Base-by-base conservation (phyloP, 2,329 filamentous ascomycete species). In the Fusarium anthophilum region DNA sequence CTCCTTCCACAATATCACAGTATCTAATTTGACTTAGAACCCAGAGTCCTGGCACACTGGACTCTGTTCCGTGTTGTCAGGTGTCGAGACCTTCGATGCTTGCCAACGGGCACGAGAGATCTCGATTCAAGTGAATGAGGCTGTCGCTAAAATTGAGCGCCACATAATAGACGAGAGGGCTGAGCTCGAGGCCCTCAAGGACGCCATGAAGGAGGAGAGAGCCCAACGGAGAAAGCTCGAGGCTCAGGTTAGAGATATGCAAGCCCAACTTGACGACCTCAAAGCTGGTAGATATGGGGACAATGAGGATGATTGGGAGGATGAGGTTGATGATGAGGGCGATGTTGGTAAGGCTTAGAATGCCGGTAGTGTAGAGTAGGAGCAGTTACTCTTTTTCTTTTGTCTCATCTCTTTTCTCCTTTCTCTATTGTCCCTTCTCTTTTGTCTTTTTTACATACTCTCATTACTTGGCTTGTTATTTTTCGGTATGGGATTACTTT, bases 401-500 rank as follows among this genome's bases (percentile, higher is more conserved):
- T 24, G 15, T 44, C n/a, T n/a, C n/a, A n/a, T n/a, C n/a, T 24
- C n/a, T 26, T 44, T 5, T 24, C 10, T 44, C 26, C 26, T 26
- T 26, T 26, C 26, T 26, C 10, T 15, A 6, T 18, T 44, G 26
- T 26, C 26, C 26, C 26, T 26, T 44, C n/a, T 44, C n/a, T 24
- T 44, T 3, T 24, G 15, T 44, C 6, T 5, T 5, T 43, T 1
- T 17, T 20, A 13, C 8, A 26, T 20, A 6, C 24, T 14, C 24
- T 26, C 5, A 20, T 26, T 26, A 20, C 1, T 13, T 26, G 11
- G 43, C 24, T 14, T 13, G 1, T 26, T 26, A 4, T 20, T 26
- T 26, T 8, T 26, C 1, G 2, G 18, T 8, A 9, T 20, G 17
- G 12, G 17, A 0, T 15, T 45, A 1, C 3, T 3, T 45, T 18